phyloP scores from a whole-genome alignment of 2,329 filamentous ascomycete species.

The Sporothrix curviconia region DNA sequence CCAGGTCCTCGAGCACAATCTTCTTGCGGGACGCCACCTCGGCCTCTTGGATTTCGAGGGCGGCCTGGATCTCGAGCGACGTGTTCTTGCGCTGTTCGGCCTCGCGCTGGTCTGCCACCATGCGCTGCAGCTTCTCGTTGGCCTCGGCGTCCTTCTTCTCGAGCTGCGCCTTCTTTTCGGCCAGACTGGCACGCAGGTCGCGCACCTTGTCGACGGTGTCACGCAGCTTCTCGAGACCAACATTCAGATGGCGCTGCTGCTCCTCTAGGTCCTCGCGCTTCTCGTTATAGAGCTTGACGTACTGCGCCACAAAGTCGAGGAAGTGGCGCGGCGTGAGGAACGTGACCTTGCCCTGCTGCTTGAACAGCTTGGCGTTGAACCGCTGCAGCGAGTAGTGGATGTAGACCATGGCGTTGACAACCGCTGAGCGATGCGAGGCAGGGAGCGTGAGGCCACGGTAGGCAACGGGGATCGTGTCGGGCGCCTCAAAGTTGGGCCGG shows the following conservation, averaged over 20 bases:
- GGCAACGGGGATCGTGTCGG: conserved; percentile 86
- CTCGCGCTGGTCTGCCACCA: conserved; percentile 93
- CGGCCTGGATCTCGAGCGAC: conserved; percentile 81
- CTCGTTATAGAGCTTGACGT: conserved; percentile 94
- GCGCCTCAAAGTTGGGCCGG: conserved; percentile 73
- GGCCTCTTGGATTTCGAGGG: conserved; percentile 80
- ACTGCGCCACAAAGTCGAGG: conserved; percentile 95
- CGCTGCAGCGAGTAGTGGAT: conserved; percentile 90
- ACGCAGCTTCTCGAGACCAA: conserved; percentile 92
- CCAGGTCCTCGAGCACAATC: conserved; percentile 80
- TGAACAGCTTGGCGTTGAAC: conserved; percentile 81
- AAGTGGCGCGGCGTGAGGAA: conserved; percentile 96
- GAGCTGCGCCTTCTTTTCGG: conserved; percentile 88
- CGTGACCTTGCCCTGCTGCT: conserved; percentile 86
- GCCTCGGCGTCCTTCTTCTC: conserved; percentile 92
- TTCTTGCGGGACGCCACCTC: conserved; percentile 78
- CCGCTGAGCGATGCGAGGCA: conserved; percentile 80
- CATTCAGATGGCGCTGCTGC: conserved; percentile 95
- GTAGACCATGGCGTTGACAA: conserved; percentile 98
- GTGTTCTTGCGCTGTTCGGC: conserved; percentile 85
- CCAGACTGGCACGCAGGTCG: conserved; percentile 81
- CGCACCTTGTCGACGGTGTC: conserved; percentile 97
- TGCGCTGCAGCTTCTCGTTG: conserved; percentile 93
- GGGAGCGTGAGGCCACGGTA: conserved; percentile 81
- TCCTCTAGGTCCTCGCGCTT: conserved; percentile 98